Percentiles rank a stretch among this genome's conserved stretches.
phyloP scores from a whole-genome alignment of 192 early-diverging fungal species.

The Piromyces sp. region DNA sequence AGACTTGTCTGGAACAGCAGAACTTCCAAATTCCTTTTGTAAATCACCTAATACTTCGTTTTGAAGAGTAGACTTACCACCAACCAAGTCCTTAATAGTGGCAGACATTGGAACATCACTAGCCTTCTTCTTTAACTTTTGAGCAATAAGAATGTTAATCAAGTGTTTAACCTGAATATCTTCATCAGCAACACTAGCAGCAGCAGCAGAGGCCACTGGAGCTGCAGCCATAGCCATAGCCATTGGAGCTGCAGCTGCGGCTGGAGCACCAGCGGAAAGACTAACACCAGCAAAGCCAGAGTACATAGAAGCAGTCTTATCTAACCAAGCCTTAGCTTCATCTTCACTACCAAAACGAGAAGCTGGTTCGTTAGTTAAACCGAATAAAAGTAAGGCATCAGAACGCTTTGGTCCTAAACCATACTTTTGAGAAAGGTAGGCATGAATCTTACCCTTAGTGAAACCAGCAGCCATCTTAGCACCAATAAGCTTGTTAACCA shows the following conservation, averaged over 20 bases:
- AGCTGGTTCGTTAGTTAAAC: slow-evolving; percentile 63
- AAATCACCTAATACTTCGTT: slow-evolving; percentile 93
- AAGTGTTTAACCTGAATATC: slow-evolving; percentile 34
- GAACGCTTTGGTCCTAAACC: slow-evolving; percentile 59
- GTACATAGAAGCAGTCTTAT: background rate
- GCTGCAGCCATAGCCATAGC: slow-evolving; percentile 9
- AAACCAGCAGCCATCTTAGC: slow-evolving; percentile 89
- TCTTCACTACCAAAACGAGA: slow-evolving; percentile 53
- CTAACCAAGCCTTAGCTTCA: slow-evolving; percentile 54
- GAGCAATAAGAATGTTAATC: slow-evolving; percentile 64
- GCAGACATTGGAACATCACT: slow-evolving; percentile 53
- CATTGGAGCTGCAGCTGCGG: background rate
- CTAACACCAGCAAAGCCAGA: background rate
- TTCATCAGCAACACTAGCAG: slow-evolving; percentile 60
- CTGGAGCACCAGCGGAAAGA: background rate
- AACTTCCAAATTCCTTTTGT: slow-evolving; percentile 72
- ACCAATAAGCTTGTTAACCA: slow-evolving; percentile 63
- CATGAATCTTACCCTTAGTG: slow-evolving; percentile 58
- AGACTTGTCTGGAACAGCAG: slow-evolving; percentile 65
- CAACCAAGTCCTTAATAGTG: slow-evolving; percentile 84
- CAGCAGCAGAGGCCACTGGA: slow-evolving; percentile 39
- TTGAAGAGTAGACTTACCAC: slow-evolving; percentile 88
- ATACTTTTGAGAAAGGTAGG: slow-evolving; percentile 46
- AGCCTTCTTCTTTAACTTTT: slow-evolving; percentile 75
- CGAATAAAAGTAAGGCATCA: slow-evolving; percentile 57